These are phyloP conservation scores for Phanerochaete sordida DNA, from an alignment of 768 basidiomycete species.

Conservation along the genomic window DNA sequence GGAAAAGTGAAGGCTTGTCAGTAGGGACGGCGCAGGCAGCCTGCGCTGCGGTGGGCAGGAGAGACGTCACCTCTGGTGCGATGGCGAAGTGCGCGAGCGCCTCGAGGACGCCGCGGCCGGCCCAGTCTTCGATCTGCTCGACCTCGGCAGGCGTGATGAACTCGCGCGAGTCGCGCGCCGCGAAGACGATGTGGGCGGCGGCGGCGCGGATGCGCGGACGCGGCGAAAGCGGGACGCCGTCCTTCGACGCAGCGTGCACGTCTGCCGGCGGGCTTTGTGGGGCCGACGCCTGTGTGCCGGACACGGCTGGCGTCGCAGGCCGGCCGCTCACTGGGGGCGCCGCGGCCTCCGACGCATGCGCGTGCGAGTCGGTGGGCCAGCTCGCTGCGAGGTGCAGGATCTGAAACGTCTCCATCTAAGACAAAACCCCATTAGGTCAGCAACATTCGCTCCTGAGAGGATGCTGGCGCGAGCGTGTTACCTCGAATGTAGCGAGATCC, in stretches of 20 bases:
- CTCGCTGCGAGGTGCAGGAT: conserved; percentile 74
- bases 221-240: conserved; percentile 10
- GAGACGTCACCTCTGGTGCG: conserved; percentile 41
- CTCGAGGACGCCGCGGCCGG: conserved; percentile 55
- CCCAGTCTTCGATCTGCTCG: conserved; percentile 56
- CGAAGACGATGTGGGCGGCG: conserved; percentile 79
- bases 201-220: conserved; percentile 61
- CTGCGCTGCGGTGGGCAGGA: too few relatives aligned
- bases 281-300: conserved; percentile 19
- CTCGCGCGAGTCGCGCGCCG: conserved; percentile 64
- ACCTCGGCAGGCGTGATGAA: conserved; percentile 75
- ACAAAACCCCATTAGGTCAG: conserved; percentile 3
- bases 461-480: conserved; percentile 21
- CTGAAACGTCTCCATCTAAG: conserved; percentile 84
- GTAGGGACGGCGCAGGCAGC: too few relatives aligned
- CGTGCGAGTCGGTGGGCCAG: conserved; percentile 43
- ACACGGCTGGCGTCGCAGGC: conserved; percentile 38
- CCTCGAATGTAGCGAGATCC: conserved; percentile 69
- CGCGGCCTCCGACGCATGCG: conserved; percentile 9
- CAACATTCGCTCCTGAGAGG: background rate
- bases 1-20: background rate
- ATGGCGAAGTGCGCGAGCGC: conserved; percentile 49
- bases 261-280: conserved; percentile 15
- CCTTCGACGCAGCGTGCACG: conserved; percentile 12
- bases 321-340: conserved; percentile 43